Percentiles rank a stretch among this genome's conserved stretches.
Evolutionary conservation across 2,329 filamentous ascomycete genomes (phyloP).

Genomic region (Calonectria naviculata): DNA sequence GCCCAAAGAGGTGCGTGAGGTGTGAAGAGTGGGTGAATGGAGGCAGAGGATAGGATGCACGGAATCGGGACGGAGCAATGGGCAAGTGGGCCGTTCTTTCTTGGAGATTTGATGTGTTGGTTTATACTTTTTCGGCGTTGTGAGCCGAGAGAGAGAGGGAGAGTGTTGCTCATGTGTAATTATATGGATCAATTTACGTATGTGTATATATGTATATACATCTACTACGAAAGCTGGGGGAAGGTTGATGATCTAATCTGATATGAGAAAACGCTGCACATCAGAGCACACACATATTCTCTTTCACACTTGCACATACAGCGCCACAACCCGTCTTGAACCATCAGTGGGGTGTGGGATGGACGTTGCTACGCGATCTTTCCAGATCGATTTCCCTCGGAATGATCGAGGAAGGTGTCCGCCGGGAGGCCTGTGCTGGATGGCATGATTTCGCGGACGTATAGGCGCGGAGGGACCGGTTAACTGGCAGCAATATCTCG

Average conservation of each 20-base stretch:
- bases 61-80: slow-evolving; percentile 29
- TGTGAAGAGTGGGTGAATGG: slow-evolving; percentile 13
- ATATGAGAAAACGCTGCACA: not conserved
- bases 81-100: not conserved
- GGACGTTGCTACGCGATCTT: slow-evolving; percentile 1
- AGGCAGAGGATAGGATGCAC: slow-evolving; percentile 20
- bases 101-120: not conserved
- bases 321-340: not conserved
- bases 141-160: not conserved
- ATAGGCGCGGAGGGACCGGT: not conserved
- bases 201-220: not conserved
- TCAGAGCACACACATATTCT: not conserved
- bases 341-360: not conserved
- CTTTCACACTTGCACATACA: not conserved
- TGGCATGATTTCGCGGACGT: slow-evolving; percentile 6
- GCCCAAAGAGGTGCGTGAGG: not conserved
- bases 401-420: slow-evolving; percentile 19
- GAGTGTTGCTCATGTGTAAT: not conserved
- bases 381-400: slow-evolving; percentile 9
- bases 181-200: not conserved
- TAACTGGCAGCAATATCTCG: not conserved
- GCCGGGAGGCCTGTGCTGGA: slow-evolving; percentile 17
- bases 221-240: not conserved
- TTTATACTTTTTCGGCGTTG: slow-evolving; percentile 21
- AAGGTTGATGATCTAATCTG: not conserved